Base-by-base conservation (phyloP, 495 filamentous ascomycete genomes). In the Ascobolus immersus region DNA sequence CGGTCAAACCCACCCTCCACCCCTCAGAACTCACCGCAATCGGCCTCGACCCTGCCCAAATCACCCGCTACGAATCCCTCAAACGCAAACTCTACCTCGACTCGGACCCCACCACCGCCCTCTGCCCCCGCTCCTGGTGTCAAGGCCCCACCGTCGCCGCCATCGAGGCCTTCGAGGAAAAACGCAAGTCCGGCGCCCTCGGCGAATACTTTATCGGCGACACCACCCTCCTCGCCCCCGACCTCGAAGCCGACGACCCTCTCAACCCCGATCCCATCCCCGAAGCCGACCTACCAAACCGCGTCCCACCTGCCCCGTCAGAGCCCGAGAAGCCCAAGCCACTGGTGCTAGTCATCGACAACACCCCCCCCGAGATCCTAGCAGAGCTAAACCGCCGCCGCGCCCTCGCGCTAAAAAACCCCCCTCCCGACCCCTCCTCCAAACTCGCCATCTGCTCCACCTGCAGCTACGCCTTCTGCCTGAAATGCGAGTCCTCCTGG, bases 51-150 rank as follows among this genome's bases (percentile, higher is more conserved):
- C 56, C 68, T 28, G 71, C 75, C 14, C 64, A 55, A 4, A 78
- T 92, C 10, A 71, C 77, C 40, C 75, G 86, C 28, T 96, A 86
- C 44, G 75, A 82, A 5, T 68, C 65, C 18, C 55, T 96, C 21
- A 93, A 89, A 53, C 75, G 84, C 40, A 96, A 94, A 54, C 75
- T 71, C 34, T 72, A 78, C 41, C 62, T 93, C 6, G 86, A 93
- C 49, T 70, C 78, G 0, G 82, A 96, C 43, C 81, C 76, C 40
- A 73, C 67, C 28, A 93, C 82, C 0, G 64, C 93, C n/a, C 93
- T 86, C 48, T 96, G 86, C 44, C 86, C 86, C 2, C 67, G 86
- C 1, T 58, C 67, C 40, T 96, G 84, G 84, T 96, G 86, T 47
- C 79, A 90, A 49, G 79, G 77, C 13, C 73, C 82, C 78, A 4